Evolutionary conservation across 257 asterid species (phyloP), one percentile per base, ranked within the genome.

Genomic region (Fraxinus pennsylvanica): DNA sequence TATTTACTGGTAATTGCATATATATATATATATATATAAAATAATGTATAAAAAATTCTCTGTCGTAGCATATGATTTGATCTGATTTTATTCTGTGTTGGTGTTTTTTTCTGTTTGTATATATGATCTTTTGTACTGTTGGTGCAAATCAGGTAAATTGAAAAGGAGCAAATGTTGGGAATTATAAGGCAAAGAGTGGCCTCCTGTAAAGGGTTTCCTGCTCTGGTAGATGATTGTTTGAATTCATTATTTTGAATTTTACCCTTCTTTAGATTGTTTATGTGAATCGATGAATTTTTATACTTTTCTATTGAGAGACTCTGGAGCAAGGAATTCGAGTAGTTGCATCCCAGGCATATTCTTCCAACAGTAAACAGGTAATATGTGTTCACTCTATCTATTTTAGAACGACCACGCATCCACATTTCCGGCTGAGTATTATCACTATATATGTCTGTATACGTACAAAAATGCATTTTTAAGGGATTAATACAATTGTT

Each of bases 341-440:
- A 17, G 78, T 80, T 86, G 89, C 90, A 9, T 85, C 86, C 74
- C 82, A 96, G 88, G 76, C 89, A 19, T 93, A 85, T 85, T 87
- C 97, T 79, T 92, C 97, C 43, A 70, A 91, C 21, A 87, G 87
- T 22, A 92, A 90, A 80, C 84, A 91, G 97, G 96, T 91, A 78
- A 81, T 14, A 76, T 54, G 25, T 14, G 17, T 45, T 43, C 7
- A 3, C 9, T 35, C 27, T 13, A 45, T 45, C 54, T 3, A 45
- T 45, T 45, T 45, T 14, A 45, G n/a, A 14, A 45, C n/a, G n/a
- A 45, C n/a, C n/a, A 45, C 12, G 14, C 19, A 12, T 12, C 54
- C 19, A 45, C n/a, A 45, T 45, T 45, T 3, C n/a, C n/a, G 6
- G 13, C 52, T 45, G 52, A 2, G 5, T 45, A 41, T 41, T 41